Evolutionary conservation across 1,284 basidiomycete genomes (phyloP).

Genomic region (Spongiforma sp.): DNA sequence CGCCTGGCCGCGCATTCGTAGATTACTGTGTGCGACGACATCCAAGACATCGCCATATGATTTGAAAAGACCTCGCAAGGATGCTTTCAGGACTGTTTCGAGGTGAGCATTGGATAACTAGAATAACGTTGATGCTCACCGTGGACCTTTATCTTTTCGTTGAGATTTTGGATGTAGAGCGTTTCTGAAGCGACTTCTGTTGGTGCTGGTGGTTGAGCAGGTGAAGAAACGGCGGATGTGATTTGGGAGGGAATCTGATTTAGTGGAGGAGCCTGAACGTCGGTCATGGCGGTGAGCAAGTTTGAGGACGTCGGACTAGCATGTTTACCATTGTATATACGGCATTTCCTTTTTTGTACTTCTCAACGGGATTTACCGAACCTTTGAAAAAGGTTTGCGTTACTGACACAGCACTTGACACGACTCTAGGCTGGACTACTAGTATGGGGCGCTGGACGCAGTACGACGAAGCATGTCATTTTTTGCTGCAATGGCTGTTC

Average conservation of each 20-base stretch:
- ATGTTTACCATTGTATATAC: constrained; percentile 15
- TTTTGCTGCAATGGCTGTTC: neutral
- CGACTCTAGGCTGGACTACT: constrained; percentile 29
- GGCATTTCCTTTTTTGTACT: constrained; percentile 23
- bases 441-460: constrained; percentile 63
- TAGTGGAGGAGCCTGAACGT: constrained; percentile 33
- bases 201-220: constrained; percentile 39
- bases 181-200: constrained; percentile 76
- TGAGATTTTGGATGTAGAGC: constrained; percentile 96
- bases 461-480: constrained; percentile 50
- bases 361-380: constrained; percentile 30
- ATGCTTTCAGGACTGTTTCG: constrained; percentile 81
- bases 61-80: constrained; percentile 90
- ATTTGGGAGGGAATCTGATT: constrained; percentile 45
- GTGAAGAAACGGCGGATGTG: constrained; percentile 37
- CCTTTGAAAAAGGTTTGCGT: constrained; percentile 7
- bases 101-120: constrained; percentile 15
- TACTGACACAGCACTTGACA: neutral
- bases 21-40: constrained; percentile 90
- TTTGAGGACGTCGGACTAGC: neutral
- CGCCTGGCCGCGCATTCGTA: constrained; percentile 98
- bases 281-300: constrained; percentile 32
- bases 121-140: constrained; percentile 49
- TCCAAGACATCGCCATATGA: constrained; percentile 92
- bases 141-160: constrained; percentile 93